Evolutionary conservation across 2,329 filamentous ascomycete species (phyloP).

Genomic region (Triangularia setosa): DNA sequence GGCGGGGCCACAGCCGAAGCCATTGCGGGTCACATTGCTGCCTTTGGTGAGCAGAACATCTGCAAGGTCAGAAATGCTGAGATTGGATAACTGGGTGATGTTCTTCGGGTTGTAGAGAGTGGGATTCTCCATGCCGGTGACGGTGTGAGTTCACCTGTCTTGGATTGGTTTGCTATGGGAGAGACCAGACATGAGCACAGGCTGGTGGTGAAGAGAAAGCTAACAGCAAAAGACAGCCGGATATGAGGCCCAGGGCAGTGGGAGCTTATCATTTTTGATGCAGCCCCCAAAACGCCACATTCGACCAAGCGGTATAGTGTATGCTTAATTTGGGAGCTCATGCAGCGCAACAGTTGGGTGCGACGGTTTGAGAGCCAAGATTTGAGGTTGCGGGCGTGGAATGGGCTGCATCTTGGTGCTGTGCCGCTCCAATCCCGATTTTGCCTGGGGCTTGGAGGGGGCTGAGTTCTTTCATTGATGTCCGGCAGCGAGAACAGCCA

Average conservation of each 20-base stretch:
- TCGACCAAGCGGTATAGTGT: neutral
- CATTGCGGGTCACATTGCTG: slow-evolving; percentile 2
- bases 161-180: neutral
- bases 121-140: neutral
- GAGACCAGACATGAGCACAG: neutral
- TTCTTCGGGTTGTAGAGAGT: slow-evolving; percentile 5
- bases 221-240: neutral
- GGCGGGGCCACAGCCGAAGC: slow-evolving; percentile 2
- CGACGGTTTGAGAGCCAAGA: neutral
- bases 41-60: neutral
- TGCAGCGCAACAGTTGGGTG: neutral
- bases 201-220: neutral
- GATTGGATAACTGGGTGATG: slow-evolving; percentile 9
- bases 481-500: neutral
- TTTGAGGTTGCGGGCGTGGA: neutral
- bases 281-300: neutral
- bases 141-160: neutral
- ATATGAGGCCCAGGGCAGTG: neutral
- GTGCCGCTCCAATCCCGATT: neutral
- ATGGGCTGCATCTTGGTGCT: neutral
- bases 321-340: neutral
- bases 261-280: neutral
- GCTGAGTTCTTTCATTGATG: neutral
- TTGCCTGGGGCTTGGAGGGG: neutral
- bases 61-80: slow-evolving; percentile 13